Evolutionary conservation across 768 basidiomycete species (phyloP).

Genomic region (Terana coerulea): DNA sequence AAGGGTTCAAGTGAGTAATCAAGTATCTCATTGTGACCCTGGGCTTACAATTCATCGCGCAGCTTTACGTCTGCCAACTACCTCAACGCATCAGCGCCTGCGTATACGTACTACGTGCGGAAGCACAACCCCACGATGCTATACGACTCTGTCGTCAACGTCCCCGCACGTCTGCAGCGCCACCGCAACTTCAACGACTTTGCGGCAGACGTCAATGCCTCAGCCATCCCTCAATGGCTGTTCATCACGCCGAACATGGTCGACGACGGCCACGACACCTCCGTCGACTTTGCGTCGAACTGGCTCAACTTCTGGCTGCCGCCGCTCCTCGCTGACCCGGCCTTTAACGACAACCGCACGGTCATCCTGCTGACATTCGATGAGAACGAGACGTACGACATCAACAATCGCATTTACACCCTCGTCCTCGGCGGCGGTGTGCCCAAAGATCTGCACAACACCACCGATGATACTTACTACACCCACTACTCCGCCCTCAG

Average conservation of each 20-base stretch:
- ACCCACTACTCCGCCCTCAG: conserved; percentile 57
- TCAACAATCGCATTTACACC: conserved; percentile 45
- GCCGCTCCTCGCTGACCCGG: conserved; percentile 44
- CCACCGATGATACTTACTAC: conserved; percentile 51
- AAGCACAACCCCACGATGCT: conserved; percentile 55
- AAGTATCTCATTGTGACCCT: conserved; percentile 11
- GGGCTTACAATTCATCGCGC: neutral
- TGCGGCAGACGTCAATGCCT: conserved; percentile 46
- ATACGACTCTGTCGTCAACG: conserved; percentile 45
- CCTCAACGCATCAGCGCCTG: conserved; percentile 27
- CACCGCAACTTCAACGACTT: conserved; percentile 64
- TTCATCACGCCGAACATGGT: conserved; percentile 60
- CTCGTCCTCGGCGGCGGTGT: conserved; percentile 44
- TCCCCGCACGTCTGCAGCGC: conserved; percentile 36
- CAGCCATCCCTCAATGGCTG: conserved; percentile 53
- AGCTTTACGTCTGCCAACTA: conserved; percentile 37
- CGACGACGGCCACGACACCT: conserved; percentile 62
- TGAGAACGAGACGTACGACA: conserved; percentile 40
- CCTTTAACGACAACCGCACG: conserved; percentile 52
- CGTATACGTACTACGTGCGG: conserved; percentile 50
- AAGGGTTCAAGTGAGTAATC: conserved; percentile 33
- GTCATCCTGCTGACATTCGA: conserved; percentile 63
- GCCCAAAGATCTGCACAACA: conserved; percentile 38
- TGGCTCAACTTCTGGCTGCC: conserved; percentile 51
- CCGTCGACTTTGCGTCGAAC: conserved; percentile 38